A percentile compares a stretch with the other conserved stretches of the same genome.
These are phyloP conservation scores for Monosporozyma unispora DNA, from an alignment of 805 yeast species.

Conservation along the genomic window DNA sequence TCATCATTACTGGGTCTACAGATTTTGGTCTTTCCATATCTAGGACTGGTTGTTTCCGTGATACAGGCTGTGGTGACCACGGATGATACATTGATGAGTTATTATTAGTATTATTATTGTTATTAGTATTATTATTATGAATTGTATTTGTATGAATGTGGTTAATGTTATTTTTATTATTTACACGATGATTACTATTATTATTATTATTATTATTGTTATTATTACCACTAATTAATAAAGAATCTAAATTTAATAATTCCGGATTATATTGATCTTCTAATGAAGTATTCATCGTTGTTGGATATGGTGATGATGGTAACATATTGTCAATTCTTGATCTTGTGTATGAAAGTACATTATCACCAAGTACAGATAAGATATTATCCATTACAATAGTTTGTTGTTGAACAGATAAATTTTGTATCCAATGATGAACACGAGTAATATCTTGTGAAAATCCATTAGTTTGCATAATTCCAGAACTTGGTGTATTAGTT, in stretches of 20 bases:
- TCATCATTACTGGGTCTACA: slow-evolving; percentile 32
- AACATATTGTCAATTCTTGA: slow-evolving; percentile 35
- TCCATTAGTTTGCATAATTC: neutral
- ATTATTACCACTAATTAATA: slow-evolving; percentile 6
- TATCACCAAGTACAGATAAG: slow-evolving; percentile 42
- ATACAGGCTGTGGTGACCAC: slow-evolving; percentile 34
- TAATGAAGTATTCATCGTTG: neutral
- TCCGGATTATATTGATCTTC: neutral
- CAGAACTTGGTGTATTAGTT: neutral
- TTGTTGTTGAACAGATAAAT: slow-evolving; percentile 43
- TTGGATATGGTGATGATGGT: slow-evolving; percentile 3
- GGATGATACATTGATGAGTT: slow-evolving; percentile 11
- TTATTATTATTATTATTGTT: neutral
- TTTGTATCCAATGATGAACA: slow-evolving; percentile 43
- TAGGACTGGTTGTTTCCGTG: slow-evolving; percentile 28
- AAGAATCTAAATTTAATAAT: slow-evolving; percentile 6
- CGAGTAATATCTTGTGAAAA: slow-evolving; percentile 44
- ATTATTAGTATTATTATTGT: slow-evolving; percentile 5
- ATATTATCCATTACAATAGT: slow-evolving; percentile 46
- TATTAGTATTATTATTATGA: slow-evolving; percentile 3
- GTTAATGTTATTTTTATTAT: slow-evolving; percentile 1
- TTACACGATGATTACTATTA: neutral
- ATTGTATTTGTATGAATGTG: slow-evolving; percentile 3
- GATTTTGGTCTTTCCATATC: slow-evolving; percentile 35
- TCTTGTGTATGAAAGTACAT: slow-evolving; percentile 42